Conservation (phyloP, 2,329 filamentous ascomycete genomes). For the Pseudodiploospora longispora region DNA sequence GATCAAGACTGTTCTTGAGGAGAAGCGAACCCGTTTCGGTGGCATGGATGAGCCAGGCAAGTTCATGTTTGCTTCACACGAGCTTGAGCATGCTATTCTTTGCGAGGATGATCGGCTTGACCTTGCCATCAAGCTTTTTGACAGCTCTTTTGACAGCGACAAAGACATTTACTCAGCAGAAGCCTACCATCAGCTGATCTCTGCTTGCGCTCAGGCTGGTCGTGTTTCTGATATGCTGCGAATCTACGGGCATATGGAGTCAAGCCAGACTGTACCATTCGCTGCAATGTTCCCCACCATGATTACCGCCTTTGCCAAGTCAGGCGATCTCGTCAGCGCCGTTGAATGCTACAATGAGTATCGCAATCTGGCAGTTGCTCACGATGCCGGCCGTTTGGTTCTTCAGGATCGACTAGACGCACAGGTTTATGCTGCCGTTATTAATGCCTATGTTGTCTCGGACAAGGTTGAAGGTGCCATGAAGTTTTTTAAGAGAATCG, state of each 20-base stretch:
- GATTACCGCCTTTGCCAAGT: conserved; percentile 85
- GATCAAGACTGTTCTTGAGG: conserved; percentile 65
- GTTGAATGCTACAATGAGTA: conserved; percentile 96
- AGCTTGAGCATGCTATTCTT: conserved; percentile 79
- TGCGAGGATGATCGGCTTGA: conserved; percentile 80
- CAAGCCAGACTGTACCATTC: conserved; percentile 62
- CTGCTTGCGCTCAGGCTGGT: conserved; percentile 75
- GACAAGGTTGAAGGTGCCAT: conserved; percentile 73
- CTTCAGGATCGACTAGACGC: conserved; percentile 68
- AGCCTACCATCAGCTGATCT: conserved; percentile 78
- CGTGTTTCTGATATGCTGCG: conserved; percentile 82
- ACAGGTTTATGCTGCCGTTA: conserved; percentile 81
- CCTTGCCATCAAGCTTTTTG: conserved; percentile 79
- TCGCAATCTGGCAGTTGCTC: conserved; percentile 74
- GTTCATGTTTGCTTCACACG: conserved; percentile 83
- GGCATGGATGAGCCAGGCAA: conserved; percentile 75
- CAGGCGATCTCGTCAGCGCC: conserved; percentile 75
- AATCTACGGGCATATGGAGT: conserved; percentile 87
- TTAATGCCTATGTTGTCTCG: conserved; percentile 79
- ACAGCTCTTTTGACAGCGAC: conserved; percentile 59
- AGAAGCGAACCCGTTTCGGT: conserved; percentile 76
- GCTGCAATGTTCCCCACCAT: conserved; percentile 83
- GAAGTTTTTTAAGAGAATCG: conserved; percentile 78
- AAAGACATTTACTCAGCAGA: conserved; percentile 65
- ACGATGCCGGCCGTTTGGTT: conserved; percentile 65